These are phyloP conservation scores for Aspergillus tanneri DNA, from an alignment of 2,329 filamentous ascomycete genomes.

Conservation along the genomic window DNA sequence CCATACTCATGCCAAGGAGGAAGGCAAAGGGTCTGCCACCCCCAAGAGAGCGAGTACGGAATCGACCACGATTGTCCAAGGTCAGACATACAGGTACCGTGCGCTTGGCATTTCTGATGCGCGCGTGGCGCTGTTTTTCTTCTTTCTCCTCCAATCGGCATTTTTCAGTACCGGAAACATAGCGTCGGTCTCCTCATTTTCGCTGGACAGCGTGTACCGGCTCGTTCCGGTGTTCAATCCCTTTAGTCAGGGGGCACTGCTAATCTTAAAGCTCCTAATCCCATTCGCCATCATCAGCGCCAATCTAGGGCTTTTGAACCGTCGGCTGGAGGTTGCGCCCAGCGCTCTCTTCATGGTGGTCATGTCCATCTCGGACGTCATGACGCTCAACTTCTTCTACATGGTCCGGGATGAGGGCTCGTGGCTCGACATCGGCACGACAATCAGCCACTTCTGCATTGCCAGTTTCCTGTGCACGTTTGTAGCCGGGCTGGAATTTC, in stretches of 20 bases:
- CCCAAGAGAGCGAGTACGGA: conserved; percentile 26
- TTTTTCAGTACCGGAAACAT: conserved; percentile 98
- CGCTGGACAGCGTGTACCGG: conserved; percentile 81
- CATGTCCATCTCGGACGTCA: conserved; percentile 84
- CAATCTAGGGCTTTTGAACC: conserved; percentile 90
- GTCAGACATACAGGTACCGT: conserved; percentile 52
- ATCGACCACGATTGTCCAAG: conserved; percentile 35
- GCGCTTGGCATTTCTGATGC: conserved; percentile 77
- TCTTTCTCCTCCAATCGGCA: conserved; percentile 88
- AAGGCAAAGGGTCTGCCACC: conserved; percentile 26
- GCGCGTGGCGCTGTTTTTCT: conserved; percentile 89
- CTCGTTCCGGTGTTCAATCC: conserved; percentile 91
- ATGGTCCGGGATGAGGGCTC: conserved; percentile 94
- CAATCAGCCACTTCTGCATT: conserved; percentile 93
- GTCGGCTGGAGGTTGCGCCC: conserved; percentile 76
- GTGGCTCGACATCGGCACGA: conserved; percentile 96
- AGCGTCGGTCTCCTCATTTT: conserved; percentile 90
- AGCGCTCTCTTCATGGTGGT: conserved; percentile 92
- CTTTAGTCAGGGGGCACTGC: conserved; percentile 81
- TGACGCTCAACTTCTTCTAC: conserved; percentile 97
- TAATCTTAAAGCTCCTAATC: conserved; percentile 86
- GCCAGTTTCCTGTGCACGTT: conserved; percentile 87
- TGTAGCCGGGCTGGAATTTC: conserved; percentile 79
- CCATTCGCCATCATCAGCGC: conserved; percentile 91
- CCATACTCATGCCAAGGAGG: conserved; percentile 27